Evolutionary conservation across 345 rosid species (phyloP), one percentile per base, ranked within the genome.

Genomic region (Populus nigra): DNA sequence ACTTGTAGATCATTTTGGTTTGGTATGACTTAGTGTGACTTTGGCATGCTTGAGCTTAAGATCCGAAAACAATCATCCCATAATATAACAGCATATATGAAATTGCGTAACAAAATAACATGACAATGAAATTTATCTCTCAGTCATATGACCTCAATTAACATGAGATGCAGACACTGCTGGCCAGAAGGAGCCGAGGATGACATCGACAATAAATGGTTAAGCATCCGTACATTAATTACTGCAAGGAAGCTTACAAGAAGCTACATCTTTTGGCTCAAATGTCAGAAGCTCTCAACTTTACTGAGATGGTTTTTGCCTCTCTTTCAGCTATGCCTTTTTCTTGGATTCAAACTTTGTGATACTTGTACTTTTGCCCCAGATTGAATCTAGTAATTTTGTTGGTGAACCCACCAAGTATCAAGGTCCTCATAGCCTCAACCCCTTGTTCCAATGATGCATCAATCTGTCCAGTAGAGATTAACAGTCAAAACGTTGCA

Each of bases 311-410:
- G n/a, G 16, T 67, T 27, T 33, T 47, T 8, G 31, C 8, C 65
- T 65, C 39, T 39, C n/a, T 43, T 29, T 16, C 0, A 7, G 53
- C 43, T 23, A 9, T 43, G 57, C 10, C 29, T 67, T 36, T 49
- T 23, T 23, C 49, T 38, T 57, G 53, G 47, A 45, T 70, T 69
- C 71, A 73, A 68, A 93, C 91, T 83, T 86, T 89, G 82, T 94
- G 91, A 82, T 83, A 76, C 83, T 91, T 93, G 82, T 88, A 95
- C 73, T 93, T 95, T 73, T 95, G 98, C 31, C 88, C 90, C 39
- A 90, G 73, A 78, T 93, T 93, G 71, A 95, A 91, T 83, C 93
- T 91, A 41, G 84, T 86, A 74, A 91, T 84, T 15, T 69, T 85
- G 50, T 84, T 77, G 85, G 65, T 82, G 81, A 93, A 93, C 43